A percentile compares a stretch with the other conserved stretches of the same genome.
Evolutionary conservation across 371 early-diverging fungal genomes (phyloP).

Genomic region (Apophysomyces elegans): DNA sequence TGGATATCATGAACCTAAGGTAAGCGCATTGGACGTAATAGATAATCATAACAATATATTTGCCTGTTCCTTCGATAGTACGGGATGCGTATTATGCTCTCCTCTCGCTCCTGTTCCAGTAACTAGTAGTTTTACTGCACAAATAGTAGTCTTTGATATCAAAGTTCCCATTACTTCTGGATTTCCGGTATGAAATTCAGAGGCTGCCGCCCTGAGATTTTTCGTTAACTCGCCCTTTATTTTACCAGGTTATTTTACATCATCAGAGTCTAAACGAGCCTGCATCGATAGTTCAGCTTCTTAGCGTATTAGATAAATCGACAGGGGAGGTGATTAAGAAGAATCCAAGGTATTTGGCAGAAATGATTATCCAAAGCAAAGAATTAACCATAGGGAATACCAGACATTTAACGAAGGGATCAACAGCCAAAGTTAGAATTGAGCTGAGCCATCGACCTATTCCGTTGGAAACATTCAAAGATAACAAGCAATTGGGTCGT

Average conservation of each 20-base stretch:
- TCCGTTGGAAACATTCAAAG: slow-evolving; percentile 84
- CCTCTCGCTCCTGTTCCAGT: slow-evolving; percentile 71
- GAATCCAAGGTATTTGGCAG: slow-evolving; percentile 68
- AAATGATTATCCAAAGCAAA: neutral
- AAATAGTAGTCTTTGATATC: slow-evolving; percentile 92
- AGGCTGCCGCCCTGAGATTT: neutral
- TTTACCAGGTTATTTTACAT: slow-evolving; percentile 71
- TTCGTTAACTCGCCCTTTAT: neutral
- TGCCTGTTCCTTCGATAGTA: slow-evolving; percentile 33
- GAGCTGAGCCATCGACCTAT: slow-evolving; percentile 69
- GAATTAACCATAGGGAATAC: neutral
- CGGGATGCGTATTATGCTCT: slow-evolving; percentile 82
- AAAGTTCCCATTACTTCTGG: slow-evolving; percentile 92
- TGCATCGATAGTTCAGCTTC: slow-evolving; percentile 72
- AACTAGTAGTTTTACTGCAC: slow-evolving; percentile 76
- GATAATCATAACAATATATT: neutral
- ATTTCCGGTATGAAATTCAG: slow-evolving; percentile 64
- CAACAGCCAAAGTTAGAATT: slow-evolving; percentile 87
- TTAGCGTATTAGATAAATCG: slow-evolving; percentile 76
- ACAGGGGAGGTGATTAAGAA: slow-evolving; percentile 85
- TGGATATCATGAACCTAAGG: slow-evolving; percentile 84
- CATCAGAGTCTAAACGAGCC: slow-evolving; percentile 82
- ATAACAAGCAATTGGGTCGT: slow-evolving; percentile 87
- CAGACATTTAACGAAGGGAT: slow-evolving; percentile 75
- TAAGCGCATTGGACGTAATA: slow-evolving; percentile 24